Evolutionary conservation across 345 rosid genomes (phyloP).

Genomic region (Geranium rotundifolium): DNA sequence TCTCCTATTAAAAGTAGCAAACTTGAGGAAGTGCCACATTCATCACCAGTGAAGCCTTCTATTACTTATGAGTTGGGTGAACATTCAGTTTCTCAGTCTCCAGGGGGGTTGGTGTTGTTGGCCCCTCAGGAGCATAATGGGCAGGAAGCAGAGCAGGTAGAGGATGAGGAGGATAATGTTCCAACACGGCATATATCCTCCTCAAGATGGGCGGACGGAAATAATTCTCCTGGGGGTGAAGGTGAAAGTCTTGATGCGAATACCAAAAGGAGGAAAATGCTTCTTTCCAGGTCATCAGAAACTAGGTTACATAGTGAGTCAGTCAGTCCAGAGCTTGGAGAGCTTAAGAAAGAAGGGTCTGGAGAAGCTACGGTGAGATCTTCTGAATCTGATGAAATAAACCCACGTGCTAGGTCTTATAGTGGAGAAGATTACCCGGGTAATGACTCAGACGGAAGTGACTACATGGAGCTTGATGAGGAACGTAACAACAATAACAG

Average conservation of each 20-base stretch:
- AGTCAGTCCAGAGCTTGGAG: constrained; percentile 51
- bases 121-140: constrained; percentile 31
- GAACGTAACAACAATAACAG: constrained; percentile 19
- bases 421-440: constrained; percentile 43
- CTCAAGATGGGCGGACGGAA: constrained; percentile 92
- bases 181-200: constrained; percentile 80
- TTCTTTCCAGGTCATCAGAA: constrained; percentile 26
- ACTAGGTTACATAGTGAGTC: constrained; percentile 31
- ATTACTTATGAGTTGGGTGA: constrained; percentile 17
- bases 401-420: constrained; percentile 29
- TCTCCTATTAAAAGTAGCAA: constrained; percentile 28
- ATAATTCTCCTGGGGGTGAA: constrained; percentile 76
- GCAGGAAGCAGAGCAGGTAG: constrained; percentile 31
- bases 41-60: constrained; percentile 21
- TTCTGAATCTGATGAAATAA: constrained; percentile 54
- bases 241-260: constrained; percentile 62
- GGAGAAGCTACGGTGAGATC: constrained; percentile 42
- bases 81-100: constrained; percentile 22
- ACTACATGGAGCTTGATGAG: constrained; percentile 60
- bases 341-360: constrained; percentile 43
- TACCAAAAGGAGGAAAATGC: constrained; percentile 48
- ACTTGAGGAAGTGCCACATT: constrained; percentile 14
- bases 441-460: constrained; percentile 46
- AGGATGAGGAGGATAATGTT: constrained; percentile 70
- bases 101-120: constrained; percentile 14